These are phyloP conservation scores for Penicillium sp. DNA, from an alignment of 2,329 filamentous ascomycete genomes.

Conservation along the genomic window DNA sequence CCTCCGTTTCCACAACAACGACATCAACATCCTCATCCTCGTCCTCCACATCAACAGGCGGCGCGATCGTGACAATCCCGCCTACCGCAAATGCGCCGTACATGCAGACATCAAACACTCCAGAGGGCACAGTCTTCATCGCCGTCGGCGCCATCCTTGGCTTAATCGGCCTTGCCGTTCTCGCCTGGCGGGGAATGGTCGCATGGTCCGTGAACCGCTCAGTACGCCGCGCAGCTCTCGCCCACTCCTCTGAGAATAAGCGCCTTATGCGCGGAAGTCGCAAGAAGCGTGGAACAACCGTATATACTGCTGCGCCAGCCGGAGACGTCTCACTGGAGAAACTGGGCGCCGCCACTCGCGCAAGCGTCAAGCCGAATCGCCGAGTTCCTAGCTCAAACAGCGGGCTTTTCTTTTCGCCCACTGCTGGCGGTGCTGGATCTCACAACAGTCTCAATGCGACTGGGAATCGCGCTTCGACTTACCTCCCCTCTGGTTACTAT, in stretches of 20 bases:
- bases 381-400: slow-evolving; percentile 56
- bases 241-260: slow-evolving; percentile 71
- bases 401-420: slow-evolving; percentile 93
- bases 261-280: slow-evolving; percentile 54
- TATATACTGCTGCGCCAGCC: slow-evolving; percentile 20
- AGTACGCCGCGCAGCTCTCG: slow-evolving; percentile 78
- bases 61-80: slow-evolving; percentile 73
- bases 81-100: slow-evolving; percentile 82
- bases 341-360: slow-evolving; percentile 35
- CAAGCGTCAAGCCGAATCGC: slow-evolving; percentile 37
- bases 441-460: slow-evolving; percentile 43
- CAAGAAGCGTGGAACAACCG: slow-evolving; percentile 35
- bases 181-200: slow-evolving; percentile 84
- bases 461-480: slow-evolving; percentile 67
- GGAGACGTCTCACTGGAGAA: slow-evolving; percentile 56
- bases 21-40: slow-evolving; percentile 41
- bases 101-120: slow-evolving; percentile 81
- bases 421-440: slow-evolving; percentile 58
- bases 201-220: slow-evolving; percentile 90
- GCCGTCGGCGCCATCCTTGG: slow-evolving; percentile 85
- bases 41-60: slow-evolving; percentile 55
- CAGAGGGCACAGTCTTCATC: slow-evolving; percentile 95
- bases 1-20: slow-evolving; percentile 23
- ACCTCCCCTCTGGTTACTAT: slow-evolving; percentile 89
- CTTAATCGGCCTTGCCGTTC: slow-evolving; percentile 73